Conservation (phyloP, 768 basidiomycete species). For the Mycena leptocephala region DNA sequence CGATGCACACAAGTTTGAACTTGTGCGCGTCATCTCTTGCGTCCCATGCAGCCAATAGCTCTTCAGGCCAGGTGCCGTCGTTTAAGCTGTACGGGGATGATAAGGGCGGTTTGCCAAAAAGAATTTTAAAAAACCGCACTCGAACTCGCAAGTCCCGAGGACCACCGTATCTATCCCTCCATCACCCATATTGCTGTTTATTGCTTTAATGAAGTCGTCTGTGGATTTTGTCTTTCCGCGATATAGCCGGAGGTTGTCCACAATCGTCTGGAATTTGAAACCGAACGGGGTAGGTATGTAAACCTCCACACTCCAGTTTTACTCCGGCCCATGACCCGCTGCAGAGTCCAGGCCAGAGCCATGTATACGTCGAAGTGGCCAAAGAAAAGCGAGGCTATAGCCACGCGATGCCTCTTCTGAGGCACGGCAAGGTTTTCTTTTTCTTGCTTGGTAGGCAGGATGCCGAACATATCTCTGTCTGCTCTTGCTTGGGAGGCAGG, state of each 20-base stretch:
- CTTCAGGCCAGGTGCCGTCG: constrained; percentile 38
- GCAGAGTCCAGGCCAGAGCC: constrained; percentile 52
- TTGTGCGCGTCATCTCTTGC: constrained; percentile 51
- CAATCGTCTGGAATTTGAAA: constrained; percentile 50
- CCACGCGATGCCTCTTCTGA: constrained; percentile 45
- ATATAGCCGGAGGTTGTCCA: constrained; percentile 51
- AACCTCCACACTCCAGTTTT: constrained; percentile 44
- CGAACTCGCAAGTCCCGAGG: constrained; percentile 62
- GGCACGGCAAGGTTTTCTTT: background rate
- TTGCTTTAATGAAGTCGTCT: constrained; percentile 45
- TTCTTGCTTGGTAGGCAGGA: background rate
- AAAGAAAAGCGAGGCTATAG: constrained; percentile 51
- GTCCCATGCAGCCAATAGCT: constrained; percentile 55
- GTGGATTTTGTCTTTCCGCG: constrained; percentile 41
- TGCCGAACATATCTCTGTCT: background rate
- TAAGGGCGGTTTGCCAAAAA: background rate
- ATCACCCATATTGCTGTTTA: constrained; percentile 39
- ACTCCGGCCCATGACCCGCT: constrained; percentile 44
- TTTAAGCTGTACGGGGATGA: constrained; percentile 37
- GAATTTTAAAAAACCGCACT: constrained; percentile 48
- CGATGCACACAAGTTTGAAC: constrained; percentile 60
- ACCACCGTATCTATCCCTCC: constrained; percentile 55
- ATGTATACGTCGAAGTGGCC: constrained; percentile 58
- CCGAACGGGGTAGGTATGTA: constrained; percentile 50
- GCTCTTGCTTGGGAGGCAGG: background rate